phyloP scores from a whole-genome alignment of 225 moss, liverwort and hornwort genomes.

The Pleurozium schreberi region DNA sequence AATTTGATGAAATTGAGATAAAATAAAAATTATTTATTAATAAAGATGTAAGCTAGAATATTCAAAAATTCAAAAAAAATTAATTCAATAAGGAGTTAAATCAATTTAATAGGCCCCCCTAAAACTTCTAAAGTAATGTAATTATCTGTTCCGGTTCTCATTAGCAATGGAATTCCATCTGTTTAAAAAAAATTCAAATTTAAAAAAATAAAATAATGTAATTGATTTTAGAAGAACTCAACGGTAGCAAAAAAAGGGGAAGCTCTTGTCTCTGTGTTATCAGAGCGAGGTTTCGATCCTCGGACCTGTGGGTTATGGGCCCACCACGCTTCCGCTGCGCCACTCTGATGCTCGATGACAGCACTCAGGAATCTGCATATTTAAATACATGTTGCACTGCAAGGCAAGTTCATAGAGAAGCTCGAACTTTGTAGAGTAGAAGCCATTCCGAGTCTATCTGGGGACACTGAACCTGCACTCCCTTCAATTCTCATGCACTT shows the following conservation, averaged over 20 bases:
- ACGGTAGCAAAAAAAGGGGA: rapidly evolving
- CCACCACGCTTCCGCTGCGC: conserved; percentile 45
- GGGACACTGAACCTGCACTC: too few species aligned
- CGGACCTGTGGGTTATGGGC: conserved; percentile 44
- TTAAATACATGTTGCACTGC: rapidly evolving
- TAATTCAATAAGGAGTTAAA: background rate
- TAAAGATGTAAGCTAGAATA: background rate
- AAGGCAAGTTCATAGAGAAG: too few species aligned
- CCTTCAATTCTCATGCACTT: background rate
- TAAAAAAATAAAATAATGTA: too few species aligned
- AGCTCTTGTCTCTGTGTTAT: background rate
- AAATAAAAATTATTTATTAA: too few species aligned
- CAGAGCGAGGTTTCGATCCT: conserved; percentile 52
- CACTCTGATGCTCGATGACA: conserved; percentile 3
- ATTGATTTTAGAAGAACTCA: too few species aligned
- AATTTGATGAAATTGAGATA: background rate
- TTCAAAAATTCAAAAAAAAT: background rate
- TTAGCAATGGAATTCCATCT: too few species aligned
- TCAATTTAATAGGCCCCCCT: background rate
- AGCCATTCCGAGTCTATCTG: background rate
- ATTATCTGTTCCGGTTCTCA: too few species aligned
- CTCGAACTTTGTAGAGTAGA: background rate
- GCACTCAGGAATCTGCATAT: rapidly evolving
- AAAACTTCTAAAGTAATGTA: background rate
- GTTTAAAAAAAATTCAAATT: too few species aligned